Conservation (phyloP, 306 rosid genomes). For the Gastrolobium villosum region DNA sequence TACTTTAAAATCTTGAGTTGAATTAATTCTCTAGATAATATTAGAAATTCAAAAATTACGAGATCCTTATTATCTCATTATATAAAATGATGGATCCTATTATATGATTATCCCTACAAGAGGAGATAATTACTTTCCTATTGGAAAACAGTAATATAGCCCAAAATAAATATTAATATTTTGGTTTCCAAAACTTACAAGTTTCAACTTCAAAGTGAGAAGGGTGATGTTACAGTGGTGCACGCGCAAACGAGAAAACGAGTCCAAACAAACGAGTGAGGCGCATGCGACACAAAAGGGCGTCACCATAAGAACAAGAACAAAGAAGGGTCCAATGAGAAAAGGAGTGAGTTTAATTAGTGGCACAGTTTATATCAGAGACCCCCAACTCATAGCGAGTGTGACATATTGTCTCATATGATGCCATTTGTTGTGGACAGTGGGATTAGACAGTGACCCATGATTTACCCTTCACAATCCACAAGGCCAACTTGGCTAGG, state of each 20-base stretch:
- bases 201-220: slow-evolving; percentile 8
- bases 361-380: slow-evolving; percentile 15
- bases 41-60: too few species aligned
- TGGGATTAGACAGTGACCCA: slow-evolving; percentile 44
- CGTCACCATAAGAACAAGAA: not conserved
- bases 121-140: too few species aligned
- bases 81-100: too few species aligned
- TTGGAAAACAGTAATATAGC: too few species aligned
- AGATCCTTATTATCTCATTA: too few species aligned
- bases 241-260: slow-evolving; percentile 3
- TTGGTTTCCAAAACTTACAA: not conserved
- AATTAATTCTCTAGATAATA: too few species aligned
- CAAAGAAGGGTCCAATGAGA: slow-evolving; percentile 29
- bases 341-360: not conserved
- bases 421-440: slow-evolving; percentile 40
- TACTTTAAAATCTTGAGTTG: too few species aligned
- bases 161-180: not conserved
- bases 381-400: slow-evolving; percentile 20
- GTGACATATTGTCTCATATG: slow-evolving; percentile 52
- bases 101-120: too few species aligned
- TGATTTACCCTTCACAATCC: slow-evolving; percentile 37
- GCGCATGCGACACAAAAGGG: slow-evolving; percentile 16
- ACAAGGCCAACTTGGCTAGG: slow-evolving; percentile 36
- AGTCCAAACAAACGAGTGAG: not conserved
- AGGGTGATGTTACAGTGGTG: not conserved